Evolutionary conservation across 2,329 filamentous ascomycete genomes (phyloP), one percentile per base, ranked within the genome.

Genomic region (Microsporum canis): DNA sequence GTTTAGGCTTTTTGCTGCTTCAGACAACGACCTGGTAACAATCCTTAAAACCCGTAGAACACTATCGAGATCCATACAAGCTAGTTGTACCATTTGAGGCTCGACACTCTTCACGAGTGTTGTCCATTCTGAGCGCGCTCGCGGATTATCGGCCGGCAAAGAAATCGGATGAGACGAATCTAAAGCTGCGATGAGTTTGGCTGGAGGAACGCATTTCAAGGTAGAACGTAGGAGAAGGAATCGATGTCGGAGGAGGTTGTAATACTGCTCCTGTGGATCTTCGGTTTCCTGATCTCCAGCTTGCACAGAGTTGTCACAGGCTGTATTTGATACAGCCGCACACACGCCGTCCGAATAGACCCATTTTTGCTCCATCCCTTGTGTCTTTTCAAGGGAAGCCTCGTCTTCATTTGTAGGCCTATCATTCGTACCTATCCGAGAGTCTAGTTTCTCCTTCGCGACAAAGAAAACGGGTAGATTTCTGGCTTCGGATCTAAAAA

Each of bases 301-400:
- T 33, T 71, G 63, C 33, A 72, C 68, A 1, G 80, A 76, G 6
- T 41, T 39, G 34, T 53, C 57, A 7, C 65, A 64, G 27, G 73
- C 64, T 38, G 73, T 68, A 33, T 71, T 75, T 0, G 83, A 80
- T 2, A 80, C 78, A 3, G 85, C 88, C 29, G 87, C 83, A 71
- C 90, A 96, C 41, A 89, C 88, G 57, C 90, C 91, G 66, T 95
- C 88, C 14, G 84, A 77, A 71, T 89, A 94, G 69, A 84, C 86
- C 8, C 87, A 88, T 60, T 81, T 75, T 17, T 34, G 27, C 27
- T 29, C 47, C n/a, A 41, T 36, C 10, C n/a, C 33, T 27, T 55
- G 55, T 23, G 27, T 5, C 14, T 27, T 27, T 29, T 33, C 39
- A 14, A 12, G 23, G 8, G 27, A 34, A 14, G 39, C 23, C 3